These are phyloP conservation scores for Digitaria exilis DNA, from an alignment of 202 grass and related monocot species.

Conservation along the genomic window DNA sequence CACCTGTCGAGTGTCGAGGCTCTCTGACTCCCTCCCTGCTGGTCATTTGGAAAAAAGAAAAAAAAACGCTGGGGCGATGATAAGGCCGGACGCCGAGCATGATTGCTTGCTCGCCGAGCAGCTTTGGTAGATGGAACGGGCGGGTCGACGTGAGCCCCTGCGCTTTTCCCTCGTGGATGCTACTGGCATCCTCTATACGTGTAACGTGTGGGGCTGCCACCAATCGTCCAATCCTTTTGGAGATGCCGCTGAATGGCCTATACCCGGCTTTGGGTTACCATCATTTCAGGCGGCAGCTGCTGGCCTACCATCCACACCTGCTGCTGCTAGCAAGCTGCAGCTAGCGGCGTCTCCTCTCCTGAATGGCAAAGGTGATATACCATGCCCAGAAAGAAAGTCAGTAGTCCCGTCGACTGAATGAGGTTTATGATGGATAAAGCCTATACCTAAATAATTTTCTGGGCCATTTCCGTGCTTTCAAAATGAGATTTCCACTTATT, in stretches of 20 bases:
- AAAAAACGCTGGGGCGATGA: background rate
- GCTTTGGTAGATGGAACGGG: background rate
- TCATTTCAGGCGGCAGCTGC: slow-evolving; percentile 3
- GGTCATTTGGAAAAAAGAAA: background rate
- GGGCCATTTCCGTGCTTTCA: too few relatives aligned
- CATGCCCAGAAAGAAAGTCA: too few relatives aligned
- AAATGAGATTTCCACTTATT: background rate
- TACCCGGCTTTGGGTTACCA: background rate
- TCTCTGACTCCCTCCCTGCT: background rate
- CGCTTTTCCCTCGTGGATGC: slow-evolving; percentile 11
- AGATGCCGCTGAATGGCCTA: background rate
- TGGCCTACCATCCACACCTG: slow-evolving; percentile 40
- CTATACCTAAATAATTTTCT: too few relatives aligned
- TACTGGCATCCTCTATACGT: too few relatives aligned
- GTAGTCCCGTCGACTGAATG: too few relatives aligned
- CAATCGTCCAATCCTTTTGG: slow-evolving; percentile 33
- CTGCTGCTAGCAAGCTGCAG: too few relatives aligned
- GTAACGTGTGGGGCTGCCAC: slow-evolving; percentile 21
- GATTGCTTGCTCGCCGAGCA: background rate
- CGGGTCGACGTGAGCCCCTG: slow-evolving; percentile 10
- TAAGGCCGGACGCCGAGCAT: slow-evolving; percentile 1
- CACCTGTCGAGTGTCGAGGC: background rate
- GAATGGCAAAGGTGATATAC: slow-evolving; percentile 25
- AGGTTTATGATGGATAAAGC: too few relatives aligned
- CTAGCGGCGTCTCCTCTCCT: too few relatives aligned